Conservation (phyloP, 129 eudicot genomes). For the Pittosporum tobira region DNA sequence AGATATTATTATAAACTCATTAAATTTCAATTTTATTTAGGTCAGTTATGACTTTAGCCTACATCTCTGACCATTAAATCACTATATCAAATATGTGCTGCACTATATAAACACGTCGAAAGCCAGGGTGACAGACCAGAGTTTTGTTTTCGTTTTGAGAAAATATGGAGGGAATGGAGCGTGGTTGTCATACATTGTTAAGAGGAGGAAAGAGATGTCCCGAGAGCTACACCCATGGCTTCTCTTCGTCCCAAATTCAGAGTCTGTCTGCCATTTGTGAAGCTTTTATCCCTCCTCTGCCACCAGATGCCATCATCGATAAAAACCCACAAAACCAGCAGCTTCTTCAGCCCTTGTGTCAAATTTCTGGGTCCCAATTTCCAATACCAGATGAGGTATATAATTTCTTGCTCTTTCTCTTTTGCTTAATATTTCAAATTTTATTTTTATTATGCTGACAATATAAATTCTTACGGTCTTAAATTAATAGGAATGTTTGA, state of each 20-base stretch:
- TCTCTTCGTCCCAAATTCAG: conserved; percentile 66
- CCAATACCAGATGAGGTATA: conserved; percentile 64
- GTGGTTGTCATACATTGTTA: conserved; percentile 43
- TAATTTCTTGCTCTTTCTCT: not conserved
- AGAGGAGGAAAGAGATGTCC: conserved; percentile 33
- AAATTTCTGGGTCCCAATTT: conserved; percentile 42
- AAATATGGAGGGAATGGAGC: conserved; percentile 13
- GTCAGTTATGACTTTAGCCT: too few species aligned
- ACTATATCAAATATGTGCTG: too few species aligned
- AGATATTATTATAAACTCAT: too few species aligned
- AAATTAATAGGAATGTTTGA: too few species aligned
- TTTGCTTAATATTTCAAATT: not conserved
- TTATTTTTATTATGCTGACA: not conserved
- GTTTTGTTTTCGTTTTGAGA: too few species aligned
- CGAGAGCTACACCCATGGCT: conserved; percentile 49
- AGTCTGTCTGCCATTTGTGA: conserved; percentile 54
- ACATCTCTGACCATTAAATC: too few species aligned
- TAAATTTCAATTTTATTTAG: too few species aligned
- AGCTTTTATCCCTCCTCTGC: conserved; percentile 59
- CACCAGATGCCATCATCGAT: conserved; percentile 10
- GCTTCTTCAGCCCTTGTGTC: conserved; percentile 17
- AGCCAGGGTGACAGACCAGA: too few species aligned
- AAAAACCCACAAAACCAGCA: not conserved
- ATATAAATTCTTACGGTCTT: too few species aligned
- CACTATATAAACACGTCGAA: too few species aligned